Percentiles rank a stretch among this genome's conserved stretches.
Evolutionary conservation across 768 basidiomycete genomes (phyloP).

Genomic region (Daedalea quercina): DNA sequence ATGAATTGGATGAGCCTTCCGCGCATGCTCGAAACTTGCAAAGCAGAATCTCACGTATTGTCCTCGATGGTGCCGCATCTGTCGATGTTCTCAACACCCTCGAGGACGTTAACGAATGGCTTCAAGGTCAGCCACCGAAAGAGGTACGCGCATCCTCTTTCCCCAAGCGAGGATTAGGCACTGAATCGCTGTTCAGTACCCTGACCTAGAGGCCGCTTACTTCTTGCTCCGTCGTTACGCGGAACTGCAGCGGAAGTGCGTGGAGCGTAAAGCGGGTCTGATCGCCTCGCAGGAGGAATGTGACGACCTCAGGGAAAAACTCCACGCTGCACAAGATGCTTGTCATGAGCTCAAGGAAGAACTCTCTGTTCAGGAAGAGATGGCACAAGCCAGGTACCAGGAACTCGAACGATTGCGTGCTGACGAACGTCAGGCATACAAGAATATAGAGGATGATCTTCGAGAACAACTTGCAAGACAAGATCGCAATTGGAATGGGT

Average conservation of each 20-base stretch:
- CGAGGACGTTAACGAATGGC: constrained; percentile 19
- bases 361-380: constrained; percentile 42
- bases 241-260: constrained; percentile 12
- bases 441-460: constrained; percentile 45
- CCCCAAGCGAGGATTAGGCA: not conserved
- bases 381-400: constrained; percentile 30
- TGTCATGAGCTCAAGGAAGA: constrained; percentile 33
- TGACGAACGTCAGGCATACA: constrained; percentile 46
- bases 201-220: constrained; percentile 19
- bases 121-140: constrained; percentile 11
- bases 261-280: constrained; percentile 9
- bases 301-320: constrained; percentile 13
- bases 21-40: constrained; percentile 44
- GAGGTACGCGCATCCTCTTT: constrained; percentile 11
- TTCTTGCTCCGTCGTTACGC: constrained; percentile 15
- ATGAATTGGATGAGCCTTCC: constrained; percentile 17
- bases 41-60: constrained; percentile 44
- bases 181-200: constrained; percentile 9
- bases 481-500: constrained; percentile 34
- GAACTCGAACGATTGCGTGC: constrained; percentile 33
- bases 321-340: constrained; percentile 31
- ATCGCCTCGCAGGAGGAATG: constrained; percentile 7
- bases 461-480: constrained; percentile 45
- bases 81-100: constrained; percentile 14
- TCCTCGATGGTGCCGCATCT: constrained; percentile 41